Evolutionary conservation across 176 grass and related monocot species (phyloP).

Genomic region (Chloris gayana): DNA sequence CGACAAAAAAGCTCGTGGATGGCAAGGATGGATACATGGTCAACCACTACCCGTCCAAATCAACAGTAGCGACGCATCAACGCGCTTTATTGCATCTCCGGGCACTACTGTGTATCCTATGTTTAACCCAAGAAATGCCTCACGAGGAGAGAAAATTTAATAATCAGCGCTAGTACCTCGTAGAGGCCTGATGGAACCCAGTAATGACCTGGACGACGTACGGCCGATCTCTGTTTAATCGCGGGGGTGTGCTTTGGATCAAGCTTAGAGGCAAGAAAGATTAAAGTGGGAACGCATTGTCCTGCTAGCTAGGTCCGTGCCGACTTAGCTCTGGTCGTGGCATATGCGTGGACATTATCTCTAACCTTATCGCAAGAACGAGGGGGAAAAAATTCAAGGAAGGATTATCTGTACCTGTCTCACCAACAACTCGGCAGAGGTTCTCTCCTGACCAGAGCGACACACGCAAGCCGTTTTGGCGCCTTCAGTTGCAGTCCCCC

Average conservation of each 20-base stretch:
- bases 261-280: neutral
- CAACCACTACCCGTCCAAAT: neutral
- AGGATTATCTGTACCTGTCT: neutral
- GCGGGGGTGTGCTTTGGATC: neutral
- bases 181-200: no score
- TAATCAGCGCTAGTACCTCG: no score
- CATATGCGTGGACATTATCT: neutral
- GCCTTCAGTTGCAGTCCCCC: neutral
- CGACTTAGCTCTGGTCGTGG: neutral
- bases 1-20: neutral
- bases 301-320: no score
- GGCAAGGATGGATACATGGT: neutral
- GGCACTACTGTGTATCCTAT: neutral
- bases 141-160: no score
- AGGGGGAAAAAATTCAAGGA: neutral
- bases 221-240: neutral
- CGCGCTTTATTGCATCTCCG: neutral
- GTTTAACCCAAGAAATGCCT: neutral
- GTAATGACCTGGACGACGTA: neutral
- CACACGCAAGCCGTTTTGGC: neutral
- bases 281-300: neutral
- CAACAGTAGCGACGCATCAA: neutral
- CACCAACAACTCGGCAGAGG: neutral
- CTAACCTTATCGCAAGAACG: constrained; percentile 4
- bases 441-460: neutral